Percentiles rank a stretch among this genome's conserved stretches.
These are phyloP conservation scores for Leptographium lundbergii DNA, from an alignment of 2,329 filamentous ascomycete genomes.

Conservation along the genomic window DNA sequence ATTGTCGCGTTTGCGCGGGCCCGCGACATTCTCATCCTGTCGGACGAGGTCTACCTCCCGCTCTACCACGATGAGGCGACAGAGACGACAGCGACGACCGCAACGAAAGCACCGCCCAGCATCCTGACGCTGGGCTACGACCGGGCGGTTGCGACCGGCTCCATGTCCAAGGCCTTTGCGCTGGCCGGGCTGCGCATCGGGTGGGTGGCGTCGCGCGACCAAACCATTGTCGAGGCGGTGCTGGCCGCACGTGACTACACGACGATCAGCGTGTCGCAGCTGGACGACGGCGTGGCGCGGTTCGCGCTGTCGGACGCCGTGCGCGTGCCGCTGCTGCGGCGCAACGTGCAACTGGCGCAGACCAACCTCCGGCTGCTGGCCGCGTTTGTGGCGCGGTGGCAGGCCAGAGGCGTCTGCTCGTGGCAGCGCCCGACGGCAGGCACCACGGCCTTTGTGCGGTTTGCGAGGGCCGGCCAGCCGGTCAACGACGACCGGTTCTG, in stretches of 20 bases:
- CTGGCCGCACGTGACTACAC: conserved; percentile 66
- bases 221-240: conserved; percentile 47
- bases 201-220: conserved; percentile 63
- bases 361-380: conserved; percentile 56
- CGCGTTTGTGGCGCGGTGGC: conserved; percentile 52
- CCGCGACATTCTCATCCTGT: conserved; percentile 53
- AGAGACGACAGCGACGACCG: background rate
- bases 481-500: conserved; percentile 67
- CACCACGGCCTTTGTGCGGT: conserved; percentile 66
- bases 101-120: conserved; percentile 47
- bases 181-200: conserved; percentile 71
- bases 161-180: conserved; percentile 76
- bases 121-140: conserved; percentile 59
- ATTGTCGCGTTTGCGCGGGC: conserved; percentile 52
- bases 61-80: conserved; percentile 57
- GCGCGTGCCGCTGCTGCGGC: conserved; percentile 19
- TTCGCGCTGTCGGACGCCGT: conserved; percentile 52
- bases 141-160: conserved; percentile 61
- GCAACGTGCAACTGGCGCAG: conserved; percentile 55
- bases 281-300: conserved; percentile 67
- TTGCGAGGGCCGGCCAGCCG: conserved; percentile 40
- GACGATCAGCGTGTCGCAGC: conserved; percentile 70
- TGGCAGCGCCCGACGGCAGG: conserved; percentile 69
- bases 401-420: conserved; percentile 37
- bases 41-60: conserved; percentile 75